Conservation (phyloP, 2,329 filamentous ascomycete species). For the Sarocladium oryzae region DNA sequence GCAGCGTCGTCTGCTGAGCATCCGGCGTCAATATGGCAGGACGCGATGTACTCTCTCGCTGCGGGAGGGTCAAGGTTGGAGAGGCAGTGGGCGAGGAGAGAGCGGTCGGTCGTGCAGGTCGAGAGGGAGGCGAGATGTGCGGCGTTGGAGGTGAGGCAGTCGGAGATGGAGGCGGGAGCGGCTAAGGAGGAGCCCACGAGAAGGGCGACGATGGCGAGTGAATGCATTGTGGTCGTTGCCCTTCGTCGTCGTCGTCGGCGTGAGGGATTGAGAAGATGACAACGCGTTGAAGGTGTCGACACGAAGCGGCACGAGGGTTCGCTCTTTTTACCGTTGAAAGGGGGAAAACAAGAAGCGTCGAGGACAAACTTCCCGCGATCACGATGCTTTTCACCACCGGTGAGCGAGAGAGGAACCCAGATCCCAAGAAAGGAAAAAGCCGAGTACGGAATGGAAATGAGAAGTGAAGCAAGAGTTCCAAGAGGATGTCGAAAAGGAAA, state of each 20-base stretch:
- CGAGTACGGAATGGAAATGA: background rate
- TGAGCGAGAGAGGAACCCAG: too few relatives aligned
- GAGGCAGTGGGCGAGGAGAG: slow-evolving; percentile 38
- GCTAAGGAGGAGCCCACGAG: slow-evolving; percentile 16
- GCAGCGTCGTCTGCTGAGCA: slow-evolving; percentile 24
- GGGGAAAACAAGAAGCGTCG: background rate
- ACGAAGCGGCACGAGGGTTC: background rate
- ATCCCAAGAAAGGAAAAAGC: too few relatives aligned
- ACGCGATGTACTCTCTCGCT: slow-evolving; percentile 26
- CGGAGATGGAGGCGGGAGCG: slow-evolving; percentile 34
- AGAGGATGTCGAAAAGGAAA: background rate
- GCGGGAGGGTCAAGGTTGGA: slow-evolving; percentile 23
- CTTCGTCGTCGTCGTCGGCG: background rate
- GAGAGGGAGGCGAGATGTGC: slow-evolving; percentile 32
- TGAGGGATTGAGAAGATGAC: background rate
- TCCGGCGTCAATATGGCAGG: slow-evolving; percentile 29
- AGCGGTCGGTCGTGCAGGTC: slow-evolving; percentile 35
- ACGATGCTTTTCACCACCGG: too few relatives aligned
- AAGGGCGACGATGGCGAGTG: slow-evolving; percentile 20
- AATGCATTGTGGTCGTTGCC: background rate
- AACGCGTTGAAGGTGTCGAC: slow-evolving; percentile 8
- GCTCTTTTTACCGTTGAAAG: too few relatives aligned
- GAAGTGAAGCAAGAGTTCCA: background rate
- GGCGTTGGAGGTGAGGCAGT: slow-evolving; percentile 35
- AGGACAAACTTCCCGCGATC: background rate